Evolutionary conservation across 345 rosid species (phyloP).

Genomic region (Cardamine resedifolia): DNA sequence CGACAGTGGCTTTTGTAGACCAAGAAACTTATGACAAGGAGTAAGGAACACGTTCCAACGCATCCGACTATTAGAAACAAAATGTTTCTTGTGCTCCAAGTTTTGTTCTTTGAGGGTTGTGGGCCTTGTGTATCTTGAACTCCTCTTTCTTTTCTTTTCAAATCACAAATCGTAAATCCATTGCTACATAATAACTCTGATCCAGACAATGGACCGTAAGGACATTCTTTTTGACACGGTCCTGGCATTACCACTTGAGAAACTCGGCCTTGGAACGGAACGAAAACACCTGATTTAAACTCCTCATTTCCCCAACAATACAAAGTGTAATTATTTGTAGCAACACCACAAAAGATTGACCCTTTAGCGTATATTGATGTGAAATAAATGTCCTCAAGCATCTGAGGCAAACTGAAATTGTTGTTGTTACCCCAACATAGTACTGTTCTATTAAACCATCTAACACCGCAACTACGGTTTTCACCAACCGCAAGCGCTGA

Average conservation of each 20-base stretch:
- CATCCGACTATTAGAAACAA: conserved; percentile 63
- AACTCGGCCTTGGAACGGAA: conserved; percentile 37
- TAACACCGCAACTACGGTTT: conserved; percentile 57
- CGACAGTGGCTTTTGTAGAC: conserved; percentile 45
- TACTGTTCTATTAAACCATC: conserved; percentile 41
- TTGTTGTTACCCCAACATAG: conserved; percentile 63
- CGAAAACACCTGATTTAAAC: conserved; percentile 31
- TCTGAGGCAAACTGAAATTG: conserved; percentile 47
- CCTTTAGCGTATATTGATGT: conserved; percentile 53
- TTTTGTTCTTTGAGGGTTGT: background rate
- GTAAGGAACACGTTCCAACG: conserved; percentile 47
- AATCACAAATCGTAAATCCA: conserved; percentile 10
- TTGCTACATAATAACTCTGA: conserved; percentile 38
- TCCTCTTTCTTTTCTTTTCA: background rate
- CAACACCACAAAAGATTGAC: conserved; percentile 63
- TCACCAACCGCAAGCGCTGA: conserved; percentile 56
- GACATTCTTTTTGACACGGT: conserved; percentile 49
- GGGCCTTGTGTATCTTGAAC: background rate
- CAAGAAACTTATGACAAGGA: conserved; percentile 46
- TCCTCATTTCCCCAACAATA: conserved; percentile 62
- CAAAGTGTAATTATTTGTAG: conserved; percentile 36
- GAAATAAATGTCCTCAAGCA: conserved; percentile 31
- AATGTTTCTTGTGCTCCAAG: conserved; percentile 47
- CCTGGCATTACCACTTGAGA: conserved; percentile 50
- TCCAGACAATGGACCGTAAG: conserved; percentile 28